Percentiles rank a stretch among this genome's conserved stretches.
These are phyloP conservation scores for Carex scoparia DNA, from an alignment of 176 grass and related monocot genomes.

Conservation along the genomic window DNA sequence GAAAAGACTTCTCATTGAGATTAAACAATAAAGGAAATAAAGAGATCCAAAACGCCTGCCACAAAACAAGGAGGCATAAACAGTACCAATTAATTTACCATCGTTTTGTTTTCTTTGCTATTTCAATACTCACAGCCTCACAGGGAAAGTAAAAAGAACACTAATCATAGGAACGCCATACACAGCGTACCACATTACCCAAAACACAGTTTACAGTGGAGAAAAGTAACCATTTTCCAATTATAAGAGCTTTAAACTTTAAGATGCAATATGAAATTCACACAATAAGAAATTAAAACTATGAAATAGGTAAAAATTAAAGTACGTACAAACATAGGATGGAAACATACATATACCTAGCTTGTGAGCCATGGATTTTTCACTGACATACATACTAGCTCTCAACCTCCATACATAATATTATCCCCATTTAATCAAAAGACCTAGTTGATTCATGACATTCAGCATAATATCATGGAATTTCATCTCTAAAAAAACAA, in stretches of 20 bases:
- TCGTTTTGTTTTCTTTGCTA: not conserved
- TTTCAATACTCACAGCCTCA: not conserved
- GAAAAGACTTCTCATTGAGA: slow-evolving; percentile 25
- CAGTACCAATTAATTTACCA: not conserved
- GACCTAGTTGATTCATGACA: not conserved
- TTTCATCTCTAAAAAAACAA: slow-evolving; percentile 1
- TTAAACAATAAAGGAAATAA: slow-evolving; percentile 29
- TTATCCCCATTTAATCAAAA: not conserved
- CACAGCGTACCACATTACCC: not conserved
- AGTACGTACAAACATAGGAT: slow-evolving; percentile 19
- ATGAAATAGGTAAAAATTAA: slow-evolving; percentile 4
- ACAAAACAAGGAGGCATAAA: slow-evolving; percentile 20
- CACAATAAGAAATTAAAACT: not conserved
- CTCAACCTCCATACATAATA: not conserved
- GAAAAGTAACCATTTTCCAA: not conserved
- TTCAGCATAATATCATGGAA: not conserved
- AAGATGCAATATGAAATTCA: not conserved
- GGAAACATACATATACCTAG: slow-evolving; percentile 2
- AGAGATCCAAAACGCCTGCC: slow-evolving; percentile 13
- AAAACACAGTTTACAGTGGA: not conserved
- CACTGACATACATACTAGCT: slow-evolving; percentile 5
- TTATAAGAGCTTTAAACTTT: not conserved
- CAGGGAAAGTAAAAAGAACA: not conserved
- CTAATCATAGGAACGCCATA: not conserved
- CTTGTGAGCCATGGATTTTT: not conserved